These are phyloP conservation scores for Fragaria iinumae DNA, from an alignment of 306 rosid species.

Conservation along the genomic window DNA sequence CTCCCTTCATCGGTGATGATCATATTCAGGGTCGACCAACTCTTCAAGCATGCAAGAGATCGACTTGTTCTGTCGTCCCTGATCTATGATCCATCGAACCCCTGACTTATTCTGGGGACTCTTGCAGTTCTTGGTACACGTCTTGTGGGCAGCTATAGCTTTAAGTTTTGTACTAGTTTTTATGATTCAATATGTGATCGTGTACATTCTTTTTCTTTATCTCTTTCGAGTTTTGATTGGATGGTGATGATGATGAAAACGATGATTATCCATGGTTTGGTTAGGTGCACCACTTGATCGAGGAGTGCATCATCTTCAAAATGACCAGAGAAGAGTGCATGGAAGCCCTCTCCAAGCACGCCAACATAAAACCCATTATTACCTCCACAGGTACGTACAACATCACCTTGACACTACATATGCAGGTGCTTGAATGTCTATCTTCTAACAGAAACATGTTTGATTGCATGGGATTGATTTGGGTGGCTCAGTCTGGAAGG, in stretches of 20 bases:
- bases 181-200: constrained; percentile 2
- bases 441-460: neutral
- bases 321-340: constrained; percentile 93
- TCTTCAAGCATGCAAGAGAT: neutral
- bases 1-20: neutral
- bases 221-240: neutral
- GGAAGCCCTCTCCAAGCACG: constrained; percentile 94
- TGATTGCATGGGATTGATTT: neutral
- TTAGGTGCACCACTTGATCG: constrained; percentile 90
- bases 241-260: neutral
- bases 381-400: constrained; percentile 68
- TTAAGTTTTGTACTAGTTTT: neutral
- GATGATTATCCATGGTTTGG: neutral
- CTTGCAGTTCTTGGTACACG: neutral
- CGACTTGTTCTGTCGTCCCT: neutral
- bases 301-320: constrained; percentile 85
- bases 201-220: neutral
- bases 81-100: neutral
- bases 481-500: constrained; percentile 71
- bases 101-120: neutral
- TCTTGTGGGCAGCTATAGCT: neutral
- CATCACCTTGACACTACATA: neutral
- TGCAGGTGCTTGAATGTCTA: neutral
- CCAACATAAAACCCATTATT: constrained; percentile 77
- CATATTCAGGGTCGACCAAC: neutral